Evolutionary conservation across 1,284 basidiomycete species (phyloP), one percentile per base, ranked within the genome.

Genomic region (Coniophora puteana): DNA sequence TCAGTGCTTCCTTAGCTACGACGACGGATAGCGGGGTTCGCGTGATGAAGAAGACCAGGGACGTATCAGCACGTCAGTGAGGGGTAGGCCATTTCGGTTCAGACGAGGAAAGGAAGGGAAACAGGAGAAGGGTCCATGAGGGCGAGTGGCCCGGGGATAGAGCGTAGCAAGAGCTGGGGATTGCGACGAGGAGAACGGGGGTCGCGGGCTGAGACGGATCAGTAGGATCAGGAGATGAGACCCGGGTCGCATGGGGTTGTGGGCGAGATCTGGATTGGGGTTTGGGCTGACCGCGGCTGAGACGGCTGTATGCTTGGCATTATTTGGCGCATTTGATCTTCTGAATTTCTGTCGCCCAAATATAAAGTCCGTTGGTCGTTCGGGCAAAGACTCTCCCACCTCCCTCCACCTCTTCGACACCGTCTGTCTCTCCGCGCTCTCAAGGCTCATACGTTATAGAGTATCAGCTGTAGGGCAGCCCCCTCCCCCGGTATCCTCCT

Each of bases 351-450:
- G 25, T 32, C 10, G 36, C 31, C 34, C 53, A 57, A 59, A 63
- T 59, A 59, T 62, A 59, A 59, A 63, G 57, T 59, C 58, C 52
- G 54, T 58, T 49, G 29, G 40, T 38, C 50, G 50, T 54, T 58
- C 44, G 43, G 24, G 37, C 43, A 48, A 41, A 28, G 40, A 44
- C 34, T 57, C 58, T 60, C 59, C 55, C 57, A 62, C 60, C 46
- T 54, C 53, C 58, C 39, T 50, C 51, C 37, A 20, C 50, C 24
- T 28, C 51, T 41, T 40, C 47, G 38, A 47, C 35, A 33, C 41
- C 42, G 33, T 29, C 42, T 34, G 38, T 34, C 29, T 43, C 38
- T n/a, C 45, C 48, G 28, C 16, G 21, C 20, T 36, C 20, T 43
- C 36, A 49, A 48, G 38, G 22, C 44, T 42, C 24, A 16, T 39